Conservation (phyloP, 192 early-diverging fungal genomes). For the Physocladia obscura region DNA sequence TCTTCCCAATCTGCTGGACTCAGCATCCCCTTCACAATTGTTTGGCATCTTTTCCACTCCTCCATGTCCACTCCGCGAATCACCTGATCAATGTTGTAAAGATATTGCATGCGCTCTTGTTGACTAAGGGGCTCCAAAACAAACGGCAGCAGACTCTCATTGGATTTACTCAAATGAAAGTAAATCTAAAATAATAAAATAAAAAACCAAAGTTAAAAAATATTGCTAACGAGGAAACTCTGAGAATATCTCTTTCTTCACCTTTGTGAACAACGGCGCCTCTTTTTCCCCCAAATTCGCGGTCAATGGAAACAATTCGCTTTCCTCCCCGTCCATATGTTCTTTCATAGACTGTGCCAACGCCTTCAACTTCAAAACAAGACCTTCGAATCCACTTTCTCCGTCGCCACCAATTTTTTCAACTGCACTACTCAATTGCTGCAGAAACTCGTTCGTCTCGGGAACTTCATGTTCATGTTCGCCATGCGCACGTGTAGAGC, state of each 20-base stretch:
- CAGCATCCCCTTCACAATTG: neutral
- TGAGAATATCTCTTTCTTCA: neutral
- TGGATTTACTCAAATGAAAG: neutral
- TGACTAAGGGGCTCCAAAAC: slow-evolving; percentile 14
- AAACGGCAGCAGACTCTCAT: neutral
- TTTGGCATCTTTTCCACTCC: slow-evolving; percentile 5
- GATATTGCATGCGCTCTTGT: slow-evolving; percentile 30
- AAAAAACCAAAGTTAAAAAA: neutral
- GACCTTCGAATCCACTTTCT: neutral
- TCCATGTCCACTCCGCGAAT: neutral
- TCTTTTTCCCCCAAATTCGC: neutral
- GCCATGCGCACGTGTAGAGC: neutral
- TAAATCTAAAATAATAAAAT: neutral
- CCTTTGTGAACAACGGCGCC: neutral
- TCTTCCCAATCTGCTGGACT: slow-evolving; percentile 7
- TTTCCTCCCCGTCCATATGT: slow-evolving; percentile 17
- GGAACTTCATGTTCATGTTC: slow-evolving; percentile 28
- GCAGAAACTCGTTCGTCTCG: neutral
- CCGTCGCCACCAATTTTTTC: neutral
- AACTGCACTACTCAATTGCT: neutral
- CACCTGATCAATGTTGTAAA: slow-evolving; percentile 8
- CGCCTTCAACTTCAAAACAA: neutral
- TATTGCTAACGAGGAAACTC: too few species aligned
- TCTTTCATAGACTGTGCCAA: neutral
- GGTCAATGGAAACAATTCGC: too few species aligned